These are phyloP conservation scores for Sclerotinia sclerotiorum DNA, from an alignment of 2,329 filamentous ascomycete species.

Conservation along the genomic window DNA sequence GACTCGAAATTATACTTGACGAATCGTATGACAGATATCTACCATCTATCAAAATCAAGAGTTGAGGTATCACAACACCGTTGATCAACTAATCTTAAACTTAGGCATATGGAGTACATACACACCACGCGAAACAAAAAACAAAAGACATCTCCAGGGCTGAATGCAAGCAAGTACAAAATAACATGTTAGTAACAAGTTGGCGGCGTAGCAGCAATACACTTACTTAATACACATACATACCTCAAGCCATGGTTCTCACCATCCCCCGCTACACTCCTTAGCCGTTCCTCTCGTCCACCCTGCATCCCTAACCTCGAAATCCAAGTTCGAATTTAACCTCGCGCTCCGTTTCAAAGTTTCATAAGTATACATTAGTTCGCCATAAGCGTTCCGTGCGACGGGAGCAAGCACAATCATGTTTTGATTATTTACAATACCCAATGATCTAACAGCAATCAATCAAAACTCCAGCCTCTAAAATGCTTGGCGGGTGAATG, in stretches of 20 bases:
- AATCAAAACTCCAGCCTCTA: background rate
- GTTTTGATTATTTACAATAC: background rate
- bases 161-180: background rate
- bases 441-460: background rate
- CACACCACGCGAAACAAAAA: background rate
- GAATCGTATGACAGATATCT: background rate
- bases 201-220: conserved; percentile 15
- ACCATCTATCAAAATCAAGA: background rate
- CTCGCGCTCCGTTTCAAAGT: conserved; percentile 1
- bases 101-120: background rate
- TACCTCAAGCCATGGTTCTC: background rate
- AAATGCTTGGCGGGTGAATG: background rate
- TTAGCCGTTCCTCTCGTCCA: background rate
- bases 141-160: background rate
- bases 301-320: background rate
- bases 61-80: background rate
- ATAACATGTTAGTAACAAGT: background rate
- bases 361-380: background rate
- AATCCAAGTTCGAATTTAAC: conserved; percentile 1
- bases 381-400: background rate
- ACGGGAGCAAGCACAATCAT: background rate
- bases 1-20: background rate
- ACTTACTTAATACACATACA: background rate
- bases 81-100: conserved; percentile 2
- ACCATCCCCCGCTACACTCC: background rate